Conservation (phyloP, 129 eudicot species). For the Flaveria robusta region DNA sequence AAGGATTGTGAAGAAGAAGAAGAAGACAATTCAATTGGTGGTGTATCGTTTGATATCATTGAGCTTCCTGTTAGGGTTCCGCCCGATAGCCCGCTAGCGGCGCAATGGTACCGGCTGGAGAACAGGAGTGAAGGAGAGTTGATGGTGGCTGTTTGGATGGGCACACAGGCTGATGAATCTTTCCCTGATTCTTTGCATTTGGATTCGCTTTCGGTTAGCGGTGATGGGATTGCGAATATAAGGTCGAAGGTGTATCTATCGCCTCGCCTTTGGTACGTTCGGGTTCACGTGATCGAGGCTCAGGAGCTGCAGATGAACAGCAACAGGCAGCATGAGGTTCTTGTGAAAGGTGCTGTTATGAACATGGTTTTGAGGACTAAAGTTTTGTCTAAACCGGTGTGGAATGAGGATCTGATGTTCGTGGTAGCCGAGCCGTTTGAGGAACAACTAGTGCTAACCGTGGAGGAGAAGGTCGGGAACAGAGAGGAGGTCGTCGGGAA, state of each 20-base stretch:
- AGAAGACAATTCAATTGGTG: constrained; percentile 27
- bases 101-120: constrained; percentile 40
- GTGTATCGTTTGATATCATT: constrained; percentile 30
- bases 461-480: constrained; percentile 33
- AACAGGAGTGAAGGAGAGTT: constrained; percentile 34
- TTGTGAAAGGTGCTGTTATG: constrained; percentile 33
- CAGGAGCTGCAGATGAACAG: constrained; percentile 27
- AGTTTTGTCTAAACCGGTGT: constrained; percentile 18
- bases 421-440: constrained; percentile 42
- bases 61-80: constrained; percentile 40
- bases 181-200: constrained; percentile 42
- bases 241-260: constrained; percentile 42
- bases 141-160: constrained; percentile 50
- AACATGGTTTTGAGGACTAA: constrained; percentile 34
- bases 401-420: constrained; percentile 44
- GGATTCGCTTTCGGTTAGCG: constrained; percentile 32
- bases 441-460: constrained; percentile 30
- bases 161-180: constrained; percentile 45
- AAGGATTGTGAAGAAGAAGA: background rate
- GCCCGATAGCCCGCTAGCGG: constrained; percentile 41
- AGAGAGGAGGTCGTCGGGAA: constrained; percentile 36
- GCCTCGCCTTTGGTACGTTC: constrained; percentile 45
- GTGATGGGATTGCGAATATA: constrained; percentile 30
- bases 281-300: constrained; percentile 41
- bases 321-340: constrained; percentile 16